A percentile compares a stretch with the other conserved stretches of the same genome.
Evolutionary conservation across 345 rosid species (phyloP).

Genomic region (Draba incana): DNA sequence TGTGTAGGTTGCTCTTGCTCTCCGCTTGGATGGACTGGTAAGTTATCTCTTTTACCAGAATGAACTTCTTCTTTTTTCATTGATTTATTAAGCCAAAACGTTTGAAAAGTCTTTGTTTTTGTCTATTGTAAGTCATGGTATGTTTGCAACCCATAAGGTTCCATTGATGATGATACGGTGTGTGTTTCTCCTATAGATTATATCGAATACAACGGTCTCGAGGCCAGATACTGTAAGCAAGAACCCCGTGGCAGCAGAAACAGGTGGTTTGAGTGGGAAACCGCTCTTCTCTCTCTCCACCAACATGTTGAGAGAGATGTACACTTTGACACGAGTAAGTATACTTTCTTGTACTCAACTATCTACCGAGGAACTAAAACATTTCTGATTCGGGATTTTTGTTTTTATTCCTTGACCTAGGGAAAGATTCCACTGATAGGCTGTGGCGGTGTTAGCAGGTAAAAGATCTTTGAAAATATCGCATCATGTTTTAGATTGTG

Average conservation of each 20-base stretch:
- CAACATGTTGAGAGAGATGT: conserved; percentile 84
- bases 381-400: conserved; percentile 10
- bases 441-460: conserved; percentile 95
- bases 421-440: conserved; percentile 95
- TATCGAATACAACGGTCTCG: conserved; percentile 89
- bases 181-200: conserved; percentile 54
- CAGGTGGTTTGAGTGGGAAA: conserved; percentile 94
- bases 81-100: not conserved
- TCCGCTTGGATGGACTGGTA: conserved; percentile 96
- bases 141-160: conserved; percentile 1
- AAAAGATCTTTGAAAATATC: conserved; percentile 25
- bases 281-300: conserved; percentile 83
- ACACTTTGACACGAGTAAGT: conserved; percentile 85
- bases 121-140: not conserved
- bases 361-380: not conserved
- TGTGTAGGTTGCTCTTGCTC: conserved; percentile 91
- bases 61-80: not conserved
- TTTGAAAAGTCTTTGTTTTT: not conserved
- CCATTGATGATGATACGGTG: not conserved
- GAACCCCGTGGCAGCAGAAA: conserved; percentile 62
- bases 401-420: conserved; percentile 44
- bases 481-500: not conserved
- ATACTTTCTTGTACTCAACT: not conserved
- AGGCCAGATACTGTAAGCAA: conserved; percentile 72
- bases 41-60: conserved; percentile 10